A percentile compares a stretch with the other conserved stretches of the same genome.
phyloP scores from a whole-genome alignment of 306 rosid species.

The Sechiopsis laciniata region DNA sequence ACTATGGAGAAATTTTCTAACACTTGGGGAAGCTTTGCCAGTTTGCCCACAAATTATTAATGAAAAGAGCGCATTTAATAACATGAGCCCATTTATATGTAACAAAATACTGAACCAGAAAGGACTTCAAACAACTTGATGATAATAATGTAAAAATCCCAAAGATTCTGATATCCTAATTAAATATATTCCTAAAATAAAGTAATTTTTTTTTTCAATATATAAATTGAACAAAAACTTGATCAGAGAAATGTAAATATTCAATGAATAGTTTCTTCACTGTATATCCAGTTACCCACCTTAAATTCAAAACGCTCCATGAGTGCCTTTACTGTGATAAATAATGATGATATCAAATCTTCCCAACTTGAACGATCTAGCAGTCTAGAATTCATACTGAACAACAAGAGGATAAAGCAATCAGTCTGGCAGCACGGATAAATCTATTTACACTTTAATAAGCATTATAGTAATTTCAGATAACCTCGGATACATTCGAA shows the following conservation, averaged over 20 bases:
- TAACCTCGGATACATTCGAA: constrained; percentile 55
- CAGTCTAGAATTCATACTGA: constrained; percentile 41
- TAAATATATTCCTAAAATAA: neutral
- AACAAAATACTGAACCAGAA: neutral
- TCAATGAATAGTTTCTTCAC: neutral
- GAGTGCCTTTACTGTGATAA: constrained; percentile 53
- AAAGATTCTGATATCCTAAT: constrained; percentile 9
- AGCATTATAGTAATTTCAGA: neutral
- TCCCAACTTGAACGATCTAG: constrained; percentile 37
- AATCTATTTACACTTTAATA: constrained; percentile 2
- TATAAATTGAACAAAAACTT: neutral
- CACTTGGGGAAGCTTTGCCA: neutral
- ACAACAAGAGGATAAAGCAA: constrained; percentile 27
- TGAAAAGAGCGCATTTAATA: neutral
- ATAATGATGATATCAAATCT: constrained; percentile 47
- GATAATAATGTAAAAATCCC: constrained; percentile 4
- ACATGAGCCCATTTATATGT: neutral
- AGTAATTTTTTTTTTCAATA: neutral
- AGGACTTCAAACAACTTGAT: neutral
- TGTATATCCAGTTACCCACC: constrained; percentile 41
- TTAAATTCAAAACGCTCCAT: constrained; percentile 52
- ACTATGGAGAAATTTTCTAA: neutral
- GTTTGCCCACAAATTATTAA: neutral
- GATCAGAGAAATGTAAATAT: neutral
- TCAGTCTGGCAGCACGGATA: constrained; percentile 16